Evolutionary conservation across 2,329 filamentous ascomycete genomes (phyloP).

Genomic region (Trichoderma gracile): DNA sequence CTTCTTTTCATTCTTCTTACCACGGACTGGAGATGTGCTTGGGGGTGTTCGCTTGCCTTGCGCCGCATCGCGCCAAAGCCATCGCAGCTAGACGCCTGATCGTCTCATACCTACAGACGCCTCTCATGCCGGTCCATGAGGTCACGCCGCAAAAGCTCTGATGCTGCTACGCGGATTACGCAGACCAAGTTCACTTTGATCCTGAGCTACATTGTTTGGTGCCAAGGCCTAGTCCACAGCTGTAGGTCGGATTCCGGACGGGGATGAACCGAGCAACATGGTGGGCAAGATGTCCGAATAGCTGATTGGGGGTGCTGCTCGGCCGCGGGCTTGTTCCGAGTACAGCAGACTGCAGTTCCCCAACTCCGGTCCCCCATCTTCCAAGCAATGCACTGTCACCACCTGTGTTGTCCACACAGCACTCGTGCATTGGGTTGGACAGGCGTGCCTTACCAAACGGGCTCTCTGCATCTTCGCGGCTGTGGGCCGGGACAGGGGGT

Average conservation of each 20-base stretch:
- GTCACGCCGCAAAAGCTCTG: neutral
- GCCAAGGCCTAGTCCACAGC: neutral
- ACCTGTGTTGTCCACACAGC: conserved; percentile 7
- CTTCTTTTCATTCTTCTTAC: neutral
- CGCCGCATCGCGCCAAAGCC: conserved; percentile 4
- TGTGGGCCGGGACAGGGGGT: conserved; percentile 8
- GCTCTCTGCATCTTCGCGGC: conserved; percentile 5
- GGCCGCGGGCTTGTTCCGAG: neutral
- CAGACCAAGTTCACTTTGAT: neutral
- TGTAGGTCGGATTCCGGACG: neutral
- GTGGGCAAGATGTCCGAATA: neutral
- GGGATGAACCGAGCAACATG: neutral
- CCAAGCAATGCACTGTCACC: conserved; percentile 18
- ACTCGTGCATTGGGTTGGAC: conserved; percentile 16
- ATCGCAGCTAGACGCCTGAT: conserved; percentile 7
- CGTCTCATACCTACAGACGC: neutral
- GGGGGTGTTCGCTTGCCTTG: neutral
- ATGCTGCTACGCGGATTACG: neutral
- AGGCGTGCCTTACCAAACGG: conserved; percentile 7
- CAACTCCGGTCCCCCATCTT: no score
- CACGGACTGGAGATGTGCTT: no score
- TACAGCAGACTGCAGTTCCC: neutral
- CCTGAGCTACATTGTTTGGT: neutral
- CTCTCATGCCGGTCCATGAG: neutral
- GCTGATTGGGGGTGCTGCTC: no score